Evolutionary conservation across 768 basidiomycete genomes (phyloP).

Genomic region (Pluteus cervinus): DNA sequence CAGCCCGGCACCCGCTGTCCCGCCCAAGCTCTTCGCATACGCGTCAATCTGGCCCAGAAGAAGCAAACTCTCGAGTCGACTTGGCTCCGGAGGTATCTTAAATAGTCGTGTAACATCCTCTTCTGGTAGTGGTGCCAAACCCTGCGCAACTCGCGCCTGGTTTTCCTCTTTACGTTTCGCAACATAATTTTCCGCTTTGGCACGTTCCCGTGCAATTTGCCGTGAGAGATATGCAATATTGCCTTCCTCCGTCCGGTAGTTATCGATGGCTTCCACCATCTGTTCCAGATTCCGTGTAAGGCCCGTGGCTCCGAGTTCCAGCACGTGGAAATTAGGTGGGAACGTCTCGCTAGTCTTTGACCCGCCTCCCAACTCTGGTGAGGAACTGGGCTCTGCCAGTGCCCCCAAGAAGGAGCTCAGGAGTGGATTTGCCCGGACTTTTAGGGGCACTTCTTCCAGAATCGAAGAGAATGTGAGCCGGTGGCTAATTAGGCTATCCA

Average conservation of each 20-base stretch:
- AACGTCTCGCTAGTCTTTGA: slow-evolving; percentile 34
- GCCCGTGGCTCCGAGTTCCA: slow-evolving; percentile 66
- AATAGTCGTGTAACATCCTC: slow-evolving; percentile 81
- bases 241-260: slow-evolving; percentile 85
- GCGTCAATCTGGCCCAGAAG: slow-evolving; percentile 85
- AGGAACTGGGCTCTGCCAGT: slow-evolving; percentile 43
- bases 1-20: slow-evolving; percentile 54
- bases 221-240: slow-evolving; percentile 85
- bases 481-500: slow-evolving; percentile 65
- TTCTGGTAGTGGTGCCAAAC: slow-evolving; percentile 80
- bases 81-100: slow-evolving; percentile 86
- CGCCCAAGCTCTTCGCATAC: slow-evolving; percentile 71
- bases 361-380: slow-evolving; percentile 33
- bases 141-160: slow-evolving; percentile 68
- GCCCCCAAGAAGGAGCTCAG: slow-evolving; percentile 72
- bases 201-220: slow-evolving; percentile 83
- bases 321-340: slow-evolving; percentile 56
- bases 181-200: slow-evolving; percentile 71
- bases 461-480: slow-evolving; percentile 82
- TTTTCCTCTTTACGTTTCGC: slow-evolving; percentile 91
- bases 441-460: slow-evolving; percentile 80
- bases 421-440: slow-evolving; percentile 77
- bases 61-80: slow-evolving; percentile 80
- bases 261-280: slow-evolving; percentile 80
- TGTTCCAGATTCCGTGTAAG: slow-evolving; percentile 76